Base-by-base conservation (phyloP, 148 eudicot genomes). In the Rhododendron ferrugineum region DNA sequence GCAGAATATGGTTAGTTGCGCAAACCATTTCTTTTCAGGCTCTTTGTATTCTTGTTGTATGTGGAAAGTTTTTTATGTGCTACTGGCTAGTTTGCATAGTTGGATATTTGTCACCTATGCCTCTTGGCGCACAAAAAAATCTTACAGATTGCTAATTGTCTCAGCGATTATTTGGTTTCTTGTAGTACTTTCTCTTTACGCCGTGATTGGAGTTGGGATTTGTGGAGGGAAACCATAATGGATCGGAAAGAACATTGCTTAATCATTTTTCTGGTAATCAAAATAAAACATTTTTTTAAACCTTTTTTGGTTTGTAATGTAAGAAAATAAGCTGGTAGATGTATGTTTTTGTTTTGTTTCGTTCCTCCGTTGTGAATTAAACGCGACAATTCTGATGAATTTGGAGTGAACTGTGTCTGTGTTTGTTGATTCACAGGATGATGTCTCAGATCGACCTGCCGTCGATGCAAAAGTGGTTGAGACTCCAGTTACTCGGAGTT, bases 1-100 rank as follows among this genome's bases (percentile, higher is more conserved):
- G 98, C 98, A 95, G 86, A 92, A 93, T 88, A 89, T 92, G 98
- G 98, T 95, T 81, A 87, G 87, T 85, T 14, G 9, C 44, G 11
- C 77, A 22, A 64, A 66, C 32, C 44, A 6, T 85, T 72, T 81
- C 84, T n/a, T 70, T 47, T 64, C 84, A 50, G n/a, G 46, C 18
- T n/a, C 56, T 47, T 56, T 50, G 16, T 52, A 50, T 70, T 70
- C 26, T 36, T 84, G 16, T 84, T 37, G 28, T 60, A 9, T 84
- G 78, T 54, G 23, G 72, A 44, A 79, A 79, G 49, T 32, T 36
- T 46, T 66, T 62, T 37, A 47, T 79, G 78, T 26, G 42, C 22
- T 66, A 18, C 58, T 86, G 62, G 42, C 74, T 26, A 16, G 74
- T 72, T 81, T 75, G 44, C 23, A 22, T n/a, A 11, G 1, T n/a